Conservation (phyloP, 169 alveolate species). For the Plasmodium knowlesi region DNA sequence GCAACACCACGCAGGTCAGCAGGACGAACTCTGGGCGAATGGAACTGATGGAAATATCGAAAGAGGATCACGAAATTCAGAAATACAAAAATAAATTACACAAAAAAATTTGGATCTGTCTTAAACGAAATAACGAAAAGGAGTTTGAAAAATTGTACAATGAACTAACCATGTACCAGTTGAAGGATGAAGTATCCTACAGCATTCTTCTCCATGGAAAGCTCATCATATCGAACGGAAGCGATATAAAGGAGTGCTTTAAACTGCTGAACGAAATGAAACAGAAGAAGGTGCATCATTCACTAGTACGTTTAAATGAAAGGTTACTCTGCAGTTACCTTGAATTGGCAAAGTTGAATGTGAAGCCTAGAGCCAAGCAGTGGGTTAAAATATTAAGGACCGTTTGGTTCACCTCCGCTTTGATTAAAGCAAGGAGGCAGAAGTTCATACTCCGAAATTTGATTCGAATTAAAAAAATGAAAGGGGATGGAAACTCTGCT, state of each 20-base stretch:
- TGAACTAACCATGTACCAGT: slow-evolving; percentile 18
- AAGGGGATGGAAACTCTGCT: neutral
- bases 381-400: slow-evolving; percentile 56
- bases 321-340: slow-evolving; percentile 23
- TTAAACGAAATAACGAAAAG: slow-evolving; percentile 33
- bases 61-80: slow-evolving; percentile 58
- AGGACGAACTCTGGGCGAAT: no score
- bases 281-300: slow-evolving; percentile 22
- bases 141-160: slow-evolving; percentile 26
- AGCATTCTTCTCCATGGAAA: slow-evolving; percentile 52
- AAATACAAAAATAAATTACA: slow-evolving; percentile 59
- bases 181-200: slow-evolving; percentile 69
- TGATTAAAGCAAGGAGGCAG: slow-evolving; percentile 63
- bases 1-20: no score
- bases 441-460: slow-evolving; percentile 16
- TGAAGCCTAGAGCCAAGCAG: slow-evolving; percentile 12
- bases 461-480: slow-evolving; percentile 14
- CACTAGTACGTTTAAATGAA: slow-evolving; percentile 55
- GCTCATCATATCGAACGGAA: slow-evolving; percentile 18
- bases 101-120: slow-evolving; percentile 40
- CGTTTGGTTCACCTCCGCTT: slow-evolving; percentile 65
- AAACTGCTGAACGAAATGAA: slow-evolving; percentile 42
- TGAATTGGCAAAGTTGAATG: slow-evolving; percentile 52
- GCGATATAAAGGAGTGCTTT: slow-evolving; percentile 16
- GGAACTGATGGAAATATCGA: slow-evolving; percentile 20